Percentiles rank a stretch among this genome's conserved stretches.
phyloP scores from a whole-genome alignment of 2,329 filamentous ascomycete species.

The Ascochyta fabae region DNA sequence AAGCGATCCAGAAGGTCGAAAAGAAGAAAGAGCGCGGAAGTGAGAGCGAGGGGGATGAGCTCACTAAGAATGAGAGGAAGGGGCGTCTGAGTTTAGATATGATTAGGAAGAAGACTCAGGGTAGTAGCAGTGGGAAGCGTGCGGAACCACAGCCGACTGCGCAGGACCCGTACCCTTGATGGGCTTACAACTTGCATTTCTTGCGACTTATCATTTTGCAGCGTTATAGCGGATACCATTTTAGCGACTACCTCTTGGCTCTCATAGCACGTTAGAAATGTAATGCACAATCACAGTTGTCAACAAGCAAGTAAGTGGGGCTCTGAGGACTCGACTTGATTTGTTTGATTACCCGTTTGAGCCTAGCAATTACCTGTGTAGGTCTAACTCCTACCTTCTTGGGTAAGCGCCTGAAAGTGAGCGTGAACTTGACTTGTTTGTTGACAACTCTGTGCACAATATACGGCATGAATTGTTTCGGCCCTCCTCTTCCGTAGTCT shows the following conservation, averaged over 20 bases:
- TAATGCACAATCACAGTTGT: neutral
- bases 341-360: too few species aligned
- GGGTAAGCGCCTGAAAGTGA: too few species aligned
- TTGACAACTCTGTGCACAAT: neutral
- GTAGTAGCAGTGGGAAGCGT: slow-evolving; percentile 23
- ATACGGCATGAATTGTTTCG: neutral
- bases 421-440: too few species aligned
- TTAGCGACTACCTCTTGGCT: neutral
- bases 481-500: too few species aligned
- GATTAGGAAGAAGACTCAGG: slow-evolving; percentile 15
- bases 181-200: neutral
- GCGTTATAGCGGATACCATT: slow-evolving; percentile 18
- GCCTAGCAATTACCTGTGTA: too few species aligned
- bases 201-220: slow-evolving; percentile 3
- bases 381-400: too few species aligned
- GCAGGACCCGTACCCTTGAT: slow-evolving; percentile 12
- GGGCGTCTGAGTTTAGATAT: slow-evolving; percentile 28
- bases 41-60: slow-evolving; percentile 39
- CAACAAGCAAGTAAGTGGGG: too few species aligned
- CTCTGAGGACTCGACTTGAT: too few species aligned
- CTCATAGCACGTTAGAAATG: neutral
- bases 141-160: slow-evolving; percentile 13
- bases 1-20: slow-evolving; percentile 65
- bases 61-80: slow-evolving; percentile 24
- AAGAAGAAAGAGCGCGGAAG: slow-evolving; percentile 50